Percentiles rank a stretch among this genome's conserved stretches.
Evolutionary conservation across 345 rosid species (phyloP).

Genomic region (Crucihimalaya himalaica): DNA sequence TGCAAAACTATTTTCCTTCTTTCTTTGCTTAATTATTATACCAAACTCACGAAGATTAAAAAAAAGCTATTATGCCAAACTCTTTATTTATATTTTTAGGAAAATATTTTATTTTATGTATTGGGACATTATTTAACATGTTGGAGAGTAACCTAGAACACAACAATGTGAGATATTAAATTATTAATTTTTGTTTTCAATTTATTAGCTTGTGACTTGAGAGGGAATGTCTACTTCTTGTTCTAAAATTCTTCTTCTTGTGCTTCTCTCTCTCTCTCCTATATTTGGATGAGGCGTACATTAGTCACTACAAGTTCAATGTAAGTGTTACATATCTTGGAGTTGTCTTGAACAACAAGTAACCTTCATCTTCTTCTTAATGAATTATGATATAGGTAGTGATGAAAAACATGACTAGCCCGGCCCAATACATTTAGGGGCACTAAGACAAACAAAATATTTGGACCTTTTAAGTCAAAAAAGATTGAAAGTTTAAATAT

Average conservation of each 20-base stretch:
- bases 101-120: neutral
- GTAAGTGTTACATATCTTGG: slow-evolving; percentile 46
- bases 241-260: slow-evolving; percentile 37
- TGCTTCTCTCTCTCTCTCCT: slow-evolving; percentile 41
- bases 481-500: no score
- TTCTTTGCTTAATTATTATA: no score
- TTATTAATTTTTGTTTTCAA: neutral
- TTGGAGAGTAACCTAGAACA: slow-evolving; percentile 11
- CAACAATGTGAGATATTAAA: slow-evolving; percentile 10
- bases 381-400: slow-evolving; percentile 51
- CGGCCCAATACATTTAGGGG: no score
- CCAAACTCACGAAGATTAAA: no score
- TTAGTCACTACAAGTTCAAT: slow-evolving; percentile 59
- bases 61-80: no score
- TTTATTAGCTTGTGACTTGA: slow-evolving; percentile 1
- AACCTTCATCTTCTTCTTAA: neutral
- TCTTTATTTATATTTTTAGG: neutral
- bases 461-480: no score
- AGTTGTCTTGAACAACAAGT: neutral
- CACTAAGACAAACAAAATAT: no score
- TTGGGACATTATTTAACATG: neutral
- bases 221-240: slow-evolving; percentile 29
- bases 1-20: no score
- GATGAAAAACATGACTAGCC: slow-evolving; percentile 48
- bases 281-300: slow-evolving; percentile 46